Conservation (phyloP, 805 yeast species). For the Candida silvicultrix region DNA sequence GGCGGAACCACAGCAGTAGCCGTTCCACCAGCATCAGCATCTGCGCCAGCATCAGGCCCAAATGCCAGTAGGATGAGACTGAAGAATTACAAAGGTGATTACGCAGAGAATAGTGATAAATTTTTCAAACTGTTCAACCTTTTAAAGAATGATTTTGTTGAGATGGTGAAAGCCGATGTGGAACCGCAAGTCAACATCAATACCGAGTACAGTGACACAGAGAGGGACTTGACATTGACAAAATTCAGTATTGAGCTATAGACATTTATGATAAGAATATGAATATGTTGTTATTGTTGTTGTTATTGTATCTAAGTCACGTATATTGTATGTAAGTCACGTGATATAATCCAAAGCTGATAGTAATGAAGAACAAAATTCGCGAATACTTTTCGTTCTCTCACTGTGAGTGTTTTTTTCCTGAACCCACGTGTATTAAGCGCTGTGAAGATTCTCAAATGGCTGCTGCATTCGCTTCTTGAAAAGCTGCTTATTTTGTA, state of each 20-base stretch:
- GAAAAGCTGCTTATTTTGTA: background rate
- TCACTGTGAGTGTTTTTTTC: too few species aligned
- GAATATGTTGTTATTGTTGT: background rate
- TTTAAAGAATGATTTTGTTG: slow-evolving; percentile 5
- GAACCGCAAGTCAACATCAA: background rate
- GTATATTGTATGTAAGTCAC: background rate
- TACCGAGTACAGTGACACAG: background rate
- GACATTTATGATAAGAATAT: background rate
- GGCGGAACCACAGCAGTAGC: background rate
- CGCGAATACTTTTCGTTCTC: background rate
- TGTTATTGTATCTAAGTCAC: too few species aligned
- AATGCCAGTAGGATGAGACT: slow-evolving; percentile 12
- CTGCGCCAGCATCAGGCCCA: background rate
- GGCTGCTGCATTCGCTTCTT: background rate
- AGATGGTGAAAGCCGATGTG: background rate
- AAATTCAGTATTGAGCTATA: background rate
- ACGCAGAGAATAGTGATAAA: slow-evolving; percentile 16
- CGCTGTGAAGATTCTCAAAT: background rate
- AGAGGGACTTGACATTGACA: background rate
- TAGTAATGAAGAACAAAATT: too few species aligned
- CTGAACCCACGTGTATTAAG: background rate
- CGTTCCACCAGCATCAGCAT: background rate
- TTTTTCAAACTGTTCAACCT: slow-evolving; percentile 10
- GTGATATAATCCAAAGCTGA: background rate
- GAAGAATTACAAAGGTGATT: slow-evolving; percentile 23